phyloP scores from a whole-genome alignment of 495 filamentous ascomycete species.

The Rhypophila decipiens region DNA sequence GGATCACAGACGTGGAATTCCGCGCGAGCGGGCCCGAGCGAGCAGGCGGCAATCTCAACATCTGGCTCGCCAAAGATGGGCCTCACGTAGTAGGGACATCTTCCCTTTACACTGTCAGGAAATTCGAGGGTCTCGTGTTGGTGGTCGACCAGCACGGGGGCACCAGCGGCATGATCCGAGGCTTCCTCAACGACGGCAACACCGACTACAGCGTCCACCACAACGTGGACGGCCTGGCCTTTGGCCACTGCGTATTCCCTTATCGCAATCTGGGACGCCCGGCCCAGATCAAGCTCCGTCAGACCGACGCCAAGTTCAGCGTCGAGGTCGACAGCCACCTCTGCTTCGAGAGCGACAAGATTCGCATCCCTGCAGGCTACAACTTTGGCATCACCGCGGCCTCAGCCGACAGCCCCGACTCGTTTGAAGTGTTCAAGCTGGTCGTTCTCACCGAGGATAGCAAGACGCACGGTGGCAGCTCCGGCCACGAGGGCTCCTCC shows the following conservation, averaged over 20 bases:
- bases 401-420: slow-evolving; percentile 85
- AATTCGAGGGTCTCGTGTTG: slow-evolving; percentile 82
- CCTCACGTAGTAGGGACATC: slow-evolving; percentile 55
- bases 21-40: slow-evolving; percentile 79
- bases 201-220: slow-evolving; percentile 73
- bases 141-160: slow-evolving; percentile 86
- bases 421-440: slow-evolving; percentile 89
- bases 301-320: slow-evolving; percentile 57
- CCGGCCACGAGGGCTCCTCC: slow-evolving; percentile 2
- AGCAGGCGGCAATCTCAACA: slow-evolving; percentile 80
- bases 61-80: slow-evolving; percentile 84
- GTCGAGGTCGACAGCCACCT: slow-evolving; percentile 75
- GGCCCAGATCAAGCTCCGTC: slow-evolving; percentile 66
- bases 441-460: slow-evolving; percentile 52
- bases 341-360: slow-evolving; percentile 79
- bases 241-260: slow-evolving; percentile 84
- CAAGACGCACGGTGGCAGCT: slow-evolving; percentile 33
- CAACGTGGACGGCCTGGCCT: slow-evolving; percentile 77
- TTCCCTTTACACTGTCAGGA: slow-evolving; percentile 74
- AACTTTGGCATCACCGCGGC: slow-evolving; percentile 82
- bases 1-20: slow-evolving; percentile 80
- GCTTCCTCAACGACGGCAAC: slow-evolving; percentile 89
- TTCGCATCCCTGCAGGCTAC: slow-evolving; percentile 73
- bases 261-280: slow-evolving; percentile 90
- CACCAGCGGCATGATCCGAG: slow-evolving; percentile 71